Base-by-base conservation (phyloP, 192 early-diverging fungal genomes). In the Gorgonomyces haynaldii region DNA sequence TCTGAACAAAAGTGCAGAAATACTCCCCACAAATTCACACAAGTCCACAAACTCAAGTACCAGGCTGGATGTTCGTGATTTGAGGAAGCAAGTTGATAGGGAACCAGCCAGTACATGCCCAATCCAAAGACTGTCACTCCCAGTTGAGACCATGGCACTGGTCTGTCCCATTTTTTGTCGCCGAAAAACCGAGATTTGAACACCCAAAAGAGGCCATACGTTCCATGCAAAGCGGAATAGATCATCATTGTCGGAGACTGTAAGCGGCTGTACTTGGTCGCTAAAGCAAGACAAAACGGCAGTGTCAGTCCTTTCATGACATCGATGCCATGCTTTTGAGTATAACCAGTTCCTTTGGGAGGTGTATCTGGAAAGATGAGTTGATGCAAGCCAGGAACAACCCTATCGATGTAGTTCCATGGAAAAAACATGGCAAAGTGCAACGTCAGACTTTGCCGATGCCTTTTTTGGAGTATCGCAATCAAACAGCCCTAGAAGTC, bases 101-200 rank as follows among this genome's bases (percentile, higher is more conserved):
- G 25, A 12, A 16, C 15, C 25, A 44, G 12, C 24, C 24, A 44
- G 21, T 24, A 44, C 25, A 25, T 44, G 9, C 25, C 28, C 20
- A 44, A 30, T 10, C 25, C 24, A 30, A 44, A 9, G 28, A 10
- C 10, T n/a, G 15, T 15, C 21, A 28, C 25, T 24, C 4, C 10
- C 0, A 44, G 19, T n/a, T 44, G 25, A 6, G 25, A 12, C 42
- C 25, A 30, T 30, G 42, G 28, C 20, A 30, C 28, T 30, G 20
- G 24, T 44, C 42, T 25, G 4, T 44, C 42, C 24, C 24, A 44
- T n/a, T 44, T 44, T n/a, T 25, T 25, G 42, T 44, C 42, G 25
- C 12, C 12, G n/a, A 22, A 44, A 7, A 44, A 6, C 4, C 19
- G 12, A n/a, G 42, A 44, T 30, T 44, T 44, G 4, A 17, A n/a